Base-by-base conservation (phyloP, 441 rosid species). In the Dalechampia spathulata region DNA sequence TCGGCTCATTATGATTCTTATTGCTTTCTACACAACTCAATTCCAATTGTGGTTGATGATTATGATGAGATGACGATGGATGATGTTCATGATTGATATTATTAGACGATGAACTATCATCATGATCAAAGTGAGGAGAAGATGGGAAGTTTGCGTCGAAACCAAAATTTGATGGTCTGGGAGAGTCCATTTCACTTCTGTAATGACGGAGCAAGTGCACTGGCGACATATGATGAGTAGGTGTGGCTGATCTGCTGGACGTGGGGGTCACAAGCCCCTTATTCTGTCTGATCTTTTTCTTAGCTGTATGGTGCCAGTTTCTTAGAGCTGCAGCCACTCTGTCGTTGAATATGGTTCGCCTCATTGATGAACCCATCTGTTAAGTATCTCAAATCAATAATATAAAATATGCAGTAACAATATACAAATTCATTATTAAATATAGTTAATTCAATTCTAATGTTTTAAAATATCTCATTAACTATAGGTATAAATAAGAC, bases 341-440 rank as follows among this genome's bases (percentile, higher is more conserved):
- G 1, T 87, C 92, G 28, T 90, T 75, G 78, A 90, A 90, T 64
- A 90, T 79, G 21, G 92, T 82, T 21, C 90, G 87, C 23, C 78
- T 87, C 96, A 90, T 87, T 37, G 85, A 65, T 5, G 92, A 71
- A 30, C 98, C 98, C 98, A 90, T 90, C 96, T 90, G 71, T 55
- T 19, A 28, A 56, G n/a, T 39, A 3, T 3, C 30, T n/a, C 36
- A 26, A n/a, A n/a, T n/a, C n/a, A n/a, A n/a, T n/a, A n/a, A n/a
- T n/a, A n/a, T n/a, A n/a, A n/a, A n/a, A n/a, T n/a, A n/a, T n/a
- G n/a, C n/a, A n/a, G n/a, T n/a, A n/a, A n/a, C n/a, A n/a, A n/a
- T n/a, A n/a, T n/a, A n/a, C n/a, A n/a, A n/a, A n/a, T n/a, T n/a
- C n/a, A n/a, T n/a, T n/a, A n/a, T n/a, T n/a, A n/a, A n/a, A n/a